Base-by-base conservation (phyloP, 2,329 filamentous ascomycete genomes). In the Fusarium pseudoanthophilum region DNA sequence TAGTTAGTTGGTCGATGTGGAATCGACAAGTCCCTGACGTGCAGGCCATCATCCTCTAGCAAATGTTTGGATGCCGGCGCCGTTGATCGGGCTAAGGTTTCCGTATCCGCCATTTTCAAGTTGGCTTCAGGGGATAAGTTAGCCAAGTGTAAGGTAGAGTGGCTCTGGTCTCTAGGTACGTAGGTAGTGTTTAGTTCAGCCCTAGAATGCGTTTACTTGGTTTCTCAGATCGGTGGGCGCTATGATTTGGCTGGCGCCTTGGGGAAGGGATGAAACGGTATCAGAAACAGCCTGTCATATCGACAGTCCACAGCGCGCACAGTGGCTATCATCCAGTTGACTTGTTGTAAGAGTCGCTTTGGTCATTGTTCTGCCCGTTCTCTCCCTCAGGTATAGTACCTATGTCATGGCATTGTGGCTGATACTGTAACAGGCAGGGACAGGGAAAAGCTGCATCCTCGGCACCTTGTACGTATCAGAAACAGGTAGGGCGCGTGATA, bases 21-120 rank as follows among this genome's bases (percentile, higher is more conserved):
- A 75, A 72, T 78, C 67, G 62, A 72, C 51, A 32, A 69, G 51
- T 69, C 68, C 75, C 65, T 78, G 75, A 74, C 76, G 72, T 77
- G 76, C 75, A 78, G 77, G 71, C 42, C 52, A 43, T 51, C 56
- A 43, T 51, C 59, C 57, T 76, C 73, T 71, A 72, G 69, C 53
- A 71, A 53, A 61, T 39, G 48, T 42, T 72, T 58, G 37, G 55
- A 60, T 51, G 57, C 70, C 71, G 75, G 65, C 76, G 74, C 76
- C 76, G 72, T 75, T 72, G 60, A 52, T 70, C 60, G 51, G 59
- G 46, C 67, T 66, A 77, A 56, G 51, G 64, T 55, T 67, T 62
- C 63, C 43, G 67, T 65, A 74, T 74, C 71, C 71, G 63, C 71
- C 70, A 60, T 52, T 48, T 53, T 71, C 61, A 36, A 68, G 62